A percentile compares a stretch with the other conserved stretches of the same genome.
These are phyloP conservation scores for Mortierella sp. DNA, from an alignment of 371 early-diverging fungal genomes.

Conservation along the genomic window DNA sequence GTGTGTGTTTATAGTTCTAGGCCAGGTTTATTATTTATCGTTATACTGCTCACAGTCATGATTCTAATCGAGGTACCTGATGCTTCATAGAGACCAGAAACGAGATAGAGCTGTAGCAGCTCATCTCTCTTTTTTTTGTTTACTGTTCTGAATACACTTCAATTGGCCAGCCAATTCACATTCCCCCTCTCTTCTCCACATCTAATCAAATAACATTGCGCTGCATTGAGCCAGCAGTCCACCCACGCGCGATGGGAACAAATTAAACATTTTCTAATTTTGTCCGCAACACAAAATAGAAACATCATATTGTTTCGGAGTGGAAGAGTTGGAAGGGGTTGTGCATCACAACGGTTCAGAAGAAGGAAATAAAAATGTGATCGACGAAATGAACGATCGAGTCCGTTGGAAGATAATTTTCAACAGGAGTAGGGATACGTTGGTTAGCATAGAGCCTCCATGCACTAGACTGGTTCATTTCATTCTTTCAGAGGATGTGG, in stretches of 20 bases:
- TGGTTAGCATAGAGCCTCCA: background rate
- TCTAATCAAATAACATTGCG: background rate
- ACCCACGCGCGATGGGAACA: background rate
- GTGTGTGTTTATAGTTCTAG: background rate
- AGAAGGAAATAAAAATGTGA: background rate
- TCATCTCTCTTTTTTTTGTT: too few relatives aligned
- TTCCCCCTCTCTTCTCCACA: background rate
- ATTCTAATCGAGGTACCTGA: background rate
- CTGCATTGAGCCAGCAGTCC: background rate
- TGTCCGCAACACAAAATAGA: background rate
- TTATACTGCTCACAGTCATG: background rate
- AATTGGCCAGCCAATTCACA: too few relatives aligned
- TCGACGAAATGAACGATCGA: background rate
- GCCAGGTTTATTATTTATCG: background rate
- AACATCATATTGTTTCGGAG: slow-evolving; percentile 1
- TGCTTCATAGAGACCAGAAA: too few relatives aligned
- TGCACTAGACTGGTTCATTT: too few relatives aligned
- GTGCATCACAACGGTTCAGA: background rate
- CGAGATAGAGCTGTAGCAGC: too few relatives aligned
- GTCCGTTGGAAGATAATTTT: background rate
- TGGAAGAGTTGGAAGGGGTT: too few relatives aligned
- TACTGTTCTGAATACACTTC: too few relatives aligned
- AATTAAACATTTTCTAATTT: background rate
- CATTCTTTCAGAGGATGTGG: background rate
- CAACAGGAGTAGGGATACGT: background rate